These are phyloP conservation scores for Scenedesmus sp. DNA, from an alignment of 163 green algal species.

Conservation along the genomic window DNA sequence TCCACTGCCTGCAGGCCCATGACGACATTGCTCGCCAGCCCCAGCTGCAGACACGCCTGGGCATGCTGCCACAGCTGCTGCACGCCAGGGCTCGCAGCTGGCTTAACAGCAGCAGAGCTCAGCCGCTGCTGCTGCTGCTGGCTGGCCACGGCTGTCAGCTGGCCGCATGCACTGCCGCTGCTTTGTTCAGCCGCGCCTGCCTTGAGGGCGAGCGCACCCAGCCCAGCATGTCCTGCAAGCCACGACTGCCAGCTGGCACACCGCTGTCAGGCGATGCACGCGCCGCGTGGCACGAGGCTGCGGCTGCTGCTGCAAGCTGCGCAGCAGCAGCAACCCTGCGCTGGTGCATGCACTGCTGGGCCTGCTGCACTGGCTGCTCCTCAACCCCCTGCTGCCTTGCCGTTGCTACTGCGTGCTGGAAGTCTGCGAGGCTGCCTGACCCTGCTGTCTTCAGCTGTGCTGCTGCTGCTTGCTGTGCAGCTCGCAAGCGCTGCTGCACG, in stretches of 20 bases:
- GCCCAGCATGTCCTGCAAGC: neutral
- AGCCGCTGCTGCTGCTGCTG: neutral
- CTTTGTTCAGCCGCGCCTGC: neutral
- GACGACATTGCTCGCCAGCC: slow-evolving; percentile 1
- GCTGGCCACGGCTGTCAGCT: neutral
- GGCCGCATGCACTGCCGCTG: neutral
- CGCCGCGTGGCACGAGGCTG: neutral
- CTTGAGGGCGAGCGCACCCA: neutral
- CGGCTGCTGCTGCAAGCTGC: neutral
- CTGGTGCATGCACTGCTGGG: neutral
- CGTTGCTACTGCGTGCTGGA: neutral
- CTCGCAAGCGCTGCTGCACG: slow-evolving; percentile 11
- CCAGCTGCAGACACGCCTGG: neutral
- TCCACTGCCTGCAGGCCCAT: neutral
- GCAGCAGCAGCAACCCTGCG: neutral
- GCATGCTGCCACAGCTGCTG: slow-evolving; percentile 10
- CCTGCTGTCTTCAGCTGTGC: neutral
- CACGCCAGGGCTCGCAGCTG: neutral
- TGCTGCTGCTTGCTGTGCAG: neutral
- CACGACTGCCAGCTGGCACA: neutral
- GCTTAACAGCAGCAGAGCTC: neutral
- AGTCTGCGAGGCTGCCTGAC: neutral
- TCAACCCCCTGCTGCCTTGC: neutral
- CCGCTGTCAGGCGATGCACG: neutral
- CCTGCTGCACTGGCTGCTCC: neutral